phyloP scores from a whole-genome alignment of 139 green algal species.

The Edaphochlamys debaryana region DNA sequence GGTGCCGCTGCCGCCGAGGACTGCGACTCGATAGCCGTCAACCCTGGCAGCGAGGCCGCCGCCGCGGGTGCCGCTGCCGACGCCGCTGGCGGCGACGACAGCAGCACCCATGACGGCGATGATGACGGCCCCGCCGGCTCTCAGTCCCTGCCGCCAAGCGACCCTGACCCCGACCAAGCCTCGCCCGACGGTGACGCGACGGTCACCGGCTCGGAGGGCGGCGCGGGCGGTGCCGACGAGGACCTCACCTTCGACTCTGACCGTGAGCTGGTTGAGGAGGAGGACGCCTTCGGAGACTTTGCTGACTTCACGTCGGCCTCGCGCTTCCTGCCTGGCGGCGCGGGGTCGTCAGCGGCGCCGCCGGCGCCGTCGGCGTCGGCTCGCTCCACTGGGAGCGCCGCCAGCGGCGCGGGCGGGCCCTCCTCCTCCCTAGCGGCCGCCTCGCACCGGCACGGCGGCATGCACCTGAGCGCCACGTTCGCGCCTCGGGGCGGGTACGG shows the following conservation, averaged over 20 bases:
- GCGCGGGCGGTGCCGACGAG: not conserved
- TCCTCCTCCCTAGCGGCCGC: not conserved
- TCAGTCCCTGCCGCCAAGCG: constrained; percentile 23
- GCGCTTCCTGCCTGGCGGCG: not conserved
- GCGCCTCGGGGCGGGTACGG: no score
- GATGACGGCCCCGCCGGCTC: not conserved
- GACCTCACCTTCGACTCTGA: not conserved
- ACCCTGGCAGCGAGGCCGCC: no score
- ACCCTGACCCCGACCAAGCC: not conserved
- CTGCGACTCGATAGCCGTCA: no score
- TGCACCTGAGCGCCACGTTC: no score
- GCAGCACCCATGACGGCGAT: not conserved
- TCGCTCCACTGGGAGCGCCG: not conserved
- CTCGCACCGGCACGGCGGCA: no score
- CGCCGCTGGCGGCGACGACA: not conserved
- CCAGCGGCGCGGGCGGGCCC: no score
- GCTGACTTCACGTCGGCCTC: constrained; percentile 18
- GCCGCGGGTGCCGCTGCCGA: no score
- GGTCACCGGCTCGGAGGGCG: not conserved
- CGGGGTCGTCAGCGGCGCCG: no score
- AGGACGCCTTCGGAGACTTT: constrained; percentile 40
- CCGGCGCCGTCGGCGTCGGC: not conserved
- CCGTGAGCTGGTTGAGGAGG: constrained; percentile 28
- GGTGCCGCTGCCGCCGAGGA: no score
- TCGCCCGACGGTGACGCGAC: not conserved